Base-by-base conservation (phyloP, 2,329 filamentous ascomycete genomes). In the Neonectria ditissima region DNA sequence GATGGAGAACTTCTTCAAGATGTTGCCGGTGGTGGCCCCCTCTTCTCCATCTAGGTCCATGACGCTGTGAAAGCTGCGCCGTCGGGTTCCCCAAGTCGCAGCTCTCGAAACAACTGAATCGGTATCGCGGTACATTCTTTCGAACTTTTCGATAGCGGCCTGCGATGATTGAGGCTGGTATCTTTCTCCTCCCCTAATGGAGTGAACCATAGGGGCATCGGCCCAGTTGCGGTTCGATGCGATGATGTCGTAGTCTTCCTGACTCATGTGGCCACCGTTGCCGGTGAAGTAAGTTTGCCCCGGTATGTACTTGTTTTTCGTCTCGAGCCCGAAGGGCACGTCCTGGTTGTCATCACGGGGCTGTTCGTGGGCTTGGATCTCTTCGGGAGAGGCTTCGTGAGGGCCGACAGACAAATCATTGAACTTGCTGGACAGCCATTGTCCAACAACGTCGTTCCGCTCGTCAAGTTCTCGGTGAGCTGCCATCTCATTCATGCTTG, bases 81-180 rank as follows among this genome's bases (percentile, higher is more conserved):
- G 86, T 7, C 87, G 84, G 2, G 91, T 93, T 16, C 91, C 91
- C 83, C 91, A 89, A 0, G 91, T 93, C 18, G 90, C 90, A 14
- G 88, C 85, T 65, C 86, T 81, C 2, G 88, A 91, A 10, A 89
- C 76, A 11, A 89, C 80, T 0, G 88, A 90, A 28, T 83, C 84
- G 51, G 82, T 88, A 65, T 89, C 86, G 20, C 80, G 81, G 57
- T 79, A 84, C 79, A 86, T 81, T 11, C 78, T 79, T 66, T 87
- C 79, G 57, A 85, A 88, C 41, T 71, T 80, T 45, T 81, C 80
- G 20, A 89, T 89, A 10, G 86, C 86, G 16, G 79, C 85, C 45
- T 86, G 80, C 1, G 86, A 84, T 1, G 82, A 81, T 55, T 81
- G 76, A 1, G 85, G 86, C 65, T 88, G 86, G 48, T 79, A 71